phyloP scores from a whole-genome alignment of 2,329 filamentous ascomycete genomes.

The Calonectria fujianensis region DNA sequence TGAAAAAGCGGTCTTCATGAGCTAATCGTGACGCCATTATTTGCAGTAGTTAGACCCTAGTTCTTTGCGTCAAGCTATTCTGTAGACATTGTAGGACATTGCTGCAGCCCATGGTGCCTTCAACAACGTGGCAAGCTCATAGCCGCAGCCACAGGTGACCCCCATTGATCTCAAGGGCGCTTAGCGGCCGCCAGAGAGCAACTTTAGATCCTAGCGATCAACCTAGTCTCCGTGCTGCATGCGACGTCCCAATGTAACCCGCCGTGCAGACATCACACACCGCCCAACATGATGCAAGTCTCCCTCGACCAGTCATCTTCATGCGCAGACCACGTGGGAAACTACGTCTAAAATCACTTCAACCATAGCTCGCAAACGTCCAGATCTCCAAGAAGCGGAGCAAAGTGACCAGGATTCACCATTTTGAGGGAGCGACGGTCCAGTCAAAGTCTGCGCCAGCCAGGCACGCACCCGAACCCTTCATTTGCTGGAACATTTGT shows the following conservation, averaged over 20 bases:
- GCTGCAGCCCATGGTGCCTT: background rate
- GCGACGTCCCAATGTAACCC: conserved; percentile 2
- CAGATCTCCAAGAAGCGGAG: background rate
- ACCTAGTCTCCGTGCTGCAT: background rate
- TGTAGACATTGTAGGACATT: background rate
- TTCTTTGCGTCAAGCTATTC: background rate
- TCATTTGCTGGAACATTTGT: too few relatives aligned
- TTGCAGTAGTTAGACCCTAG: background rate
- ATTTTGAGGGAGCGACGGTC: background rate
- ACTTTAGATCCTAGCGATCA: background rate
- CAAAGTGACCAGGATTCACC: background rate
- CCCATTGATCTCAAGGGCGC: background rate
- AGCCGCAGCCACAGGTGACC: background rate
- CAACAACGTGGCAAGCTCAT: background rate
- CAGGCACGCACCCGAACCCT: background rate
- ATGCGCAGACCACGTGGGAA: background rate
- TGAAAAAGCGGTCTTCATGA: background rate
- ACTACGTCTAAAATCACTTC: background rate
- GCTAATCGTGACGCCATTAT: background rate
- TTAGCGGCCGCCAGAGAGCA: background rate
- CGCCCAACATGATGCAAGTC: background rate
- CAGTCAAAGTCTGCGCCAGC: background rate
- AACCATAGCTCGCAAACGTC: too few relatives aligned
- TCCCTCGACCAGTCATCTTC: background rate
- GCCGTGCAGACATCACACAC: background rate